A percentile compares a stretch with the other conserved stretches of the same genome.
Evolutionary conservation across 2,329 filamentous ascomycete genomes (phyloP).

Genomic region (Davidsoniella neocaledoniae): DNA sequence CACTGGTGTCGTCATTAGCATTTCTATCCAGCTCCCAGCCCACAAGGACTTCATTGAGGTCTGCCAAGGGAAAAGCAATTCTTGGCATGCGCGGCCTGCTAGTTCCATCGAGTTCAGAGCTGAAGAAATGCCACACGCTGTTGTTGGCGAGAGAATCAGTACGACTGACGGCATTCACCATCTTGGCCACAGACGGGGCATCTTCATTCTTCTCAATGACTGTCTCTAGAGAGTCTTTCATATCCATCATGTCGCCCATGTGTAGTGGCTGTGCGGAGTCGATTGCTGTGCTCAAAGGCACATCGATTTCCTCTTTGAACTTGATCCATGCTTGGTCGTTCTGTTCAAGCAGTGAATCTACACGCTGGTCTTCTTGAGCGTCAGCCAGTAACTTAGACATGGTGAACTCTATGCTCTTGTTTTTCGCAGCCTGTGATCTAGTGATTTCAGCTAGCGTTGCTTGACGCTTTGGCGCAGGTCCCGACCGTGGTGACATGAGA

Average conservation of each 20-base stretch:
- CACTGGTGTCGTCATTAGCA: not conserved
- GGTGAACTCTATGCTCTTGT: not conserved
- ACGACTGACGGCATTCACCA: constrained; percentile 7
- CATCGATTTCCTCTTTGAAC: not conserved
- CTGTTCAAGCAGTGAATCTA: not conserved
- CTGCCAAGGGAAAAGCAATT: not conserved
- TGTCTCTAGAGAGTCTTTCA: constrained; percentile 4
- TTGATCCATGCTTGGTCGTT: not conserved
- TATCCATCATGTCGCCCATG: not conserved
- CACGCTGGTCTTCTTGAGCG: constrained; percentile 1
- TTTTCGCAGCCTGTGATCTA: not conserved
- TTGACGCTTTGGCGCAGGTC: not conserved
- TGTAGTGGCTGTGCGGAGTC: not conserved
- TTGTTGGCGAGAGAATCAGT: not conserved
- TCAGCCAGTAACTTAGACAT: constrained; percentile 4
- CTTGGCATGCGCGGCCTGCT: not conserved
- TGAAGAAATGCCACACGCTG: constrained; percentile 6
- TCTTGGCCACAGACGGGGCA: constrained; percentile 11
- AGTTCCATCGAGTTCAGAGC: not conserved
- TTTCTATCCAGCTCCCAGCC: constrained; percentile 14
- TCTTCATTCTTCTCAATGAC: constrained; percentile 10
- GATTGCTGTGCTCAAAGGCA: not conserved
- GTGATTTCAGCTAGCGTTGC: not conserved
- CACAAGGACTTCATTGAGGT: constrained; percentile 25
- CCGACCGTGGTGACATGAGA: not conserved